Evolutionary conservation across 768 basidiomycete genomes (phyloP), one percentile per base, ranked within the genome.

Genomic region (Rhodotorula taiwanensis): DNA sequence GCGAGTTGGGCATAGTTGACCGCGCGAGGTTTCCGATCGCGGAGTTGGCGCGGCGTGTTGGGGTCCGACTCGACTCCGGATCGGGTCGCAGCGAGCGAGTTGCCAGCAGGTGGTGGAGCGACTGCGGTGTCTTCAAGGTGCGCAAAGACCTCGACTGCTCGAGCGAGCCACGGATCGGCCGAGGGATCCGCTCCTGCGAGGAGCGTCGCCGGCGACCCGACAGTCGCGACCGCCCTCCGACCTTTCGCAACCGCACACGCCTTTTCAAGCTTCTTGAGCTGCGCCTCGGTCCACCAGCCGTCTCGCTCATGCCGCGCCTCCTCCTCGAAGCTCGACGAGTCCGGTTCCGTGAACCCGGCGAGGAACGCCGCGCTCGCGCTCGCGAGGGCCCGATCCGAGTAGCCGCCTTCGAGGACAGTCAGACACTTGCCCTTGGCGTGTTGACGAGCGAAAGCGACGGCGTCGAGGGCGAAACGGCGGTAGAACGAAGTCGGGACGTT

Each of bases 341-440:
- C 21, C 27, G 41, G 31, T 20, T 15, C 55, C 4, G 44, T 25
- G 25, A 97, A 76, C 7, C 92, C 93, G 11, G 78, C 77, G 3
- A 94, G 75, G 73, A 91, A 87, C 0, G 90, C 87, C 82, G 91
- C 83, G 0, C 85, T 81, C 0, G 87, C 94, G 66, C 87, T 90
- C 10, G 79, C 83, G 58, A 98, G 78, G 0, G 94, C 92, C 10
- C 86, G 81, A 74, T 97, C 91, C 70, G 88, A 89, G 72, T 97
- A 97, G 2, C 93, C 94, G 2, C 94, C 94, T 77, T 99, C 94
- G 2, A 99, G 82, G 0, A 97, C 88, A 70, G 89, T 91, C 43
- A 98, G 80, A 9, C 94, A 70, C 45, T 84, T 81, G 0, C 91
- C 89, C 2, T 75, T 71, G 0, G 88, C 83, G 66, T 84, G 84